Conservation (phyloP, 78 protist genomes). For the Reticulomyxa filosa region DNA sequence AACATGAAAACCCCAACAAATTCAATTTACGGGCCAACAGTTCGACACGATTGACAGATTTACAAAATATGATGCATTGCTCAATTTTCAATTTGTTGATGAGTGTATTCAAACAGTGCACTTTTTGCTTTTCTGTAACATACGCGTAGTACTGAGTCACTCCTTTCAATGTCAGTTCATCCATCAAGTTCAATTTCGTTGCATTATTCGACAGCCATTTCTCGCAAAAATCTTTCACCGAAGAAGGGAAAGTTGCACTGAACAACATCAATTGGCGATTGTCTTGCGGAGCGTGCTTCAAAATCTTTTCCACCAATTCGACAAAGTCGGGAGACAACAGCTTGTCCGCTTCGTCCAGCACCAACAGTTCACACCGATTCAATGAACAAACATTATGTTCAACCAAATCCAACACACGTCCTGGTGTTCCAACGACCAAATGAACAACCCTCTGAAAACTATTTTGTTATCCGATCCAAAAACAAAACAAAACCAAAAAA, state of each 20-base stretch:
- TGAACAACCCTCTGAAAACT: slow-evolving; percentile 68
- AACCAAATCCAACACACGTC: slow-evolving; percentile 69
- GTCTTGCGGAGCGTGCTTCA: slow-evolving; percentile 37
- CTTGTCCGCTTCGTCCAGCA: slow-evolving; percentile 95
- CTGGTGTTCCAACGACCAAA: slow-evolving; percentile 83
- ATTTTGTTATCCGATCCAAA: too few relatives aligned
- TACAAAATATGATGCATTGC: slow-evolving; percentile 96
- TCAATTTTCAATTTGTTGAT: slow-evolving; percentile 84
- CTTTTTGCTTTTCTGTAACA: slow-evolving; percentile 88
- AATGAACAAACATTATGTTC: slow-evolving; percentile 38
- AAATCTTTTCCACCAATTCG: slow-evolving; percentile 44
- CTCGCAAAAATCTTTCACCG: slow-evolving; percentile 62
- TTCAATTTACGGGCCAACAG: slow-evolving; percentile 77
- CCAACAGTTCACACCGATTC: slow-evolving; percentile 32
- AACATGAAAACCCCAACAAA: slow-evolving; percentile 80
- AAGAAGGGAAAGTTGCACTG: slow-evolving; percentile 91
- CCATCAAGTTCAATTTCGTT: slow-evolving; percentile 85
- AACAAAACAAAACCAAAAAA: too few relatives aligned
- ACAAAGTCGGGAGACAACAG: slow-evolving; percentile 79
- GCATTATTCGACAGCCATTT: slow-evolving; percentile 56
- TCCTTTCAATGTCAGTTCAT: slow-evolving; percentile 84
- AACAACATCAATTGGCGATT: slow-evolving; percentile 73
- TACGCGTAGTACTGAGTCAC: slow-evolving; percentile 89
- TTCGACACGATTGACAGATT: slow-evolving; percentile 81
- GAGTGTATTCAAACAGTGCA: slow-evolving; percentile 86